Evolutionary conservation across 305 asterid species (phyloP), one percentile per base, ranked within the genome.

Genomic region (Fraxinus platypoda): DNA sequence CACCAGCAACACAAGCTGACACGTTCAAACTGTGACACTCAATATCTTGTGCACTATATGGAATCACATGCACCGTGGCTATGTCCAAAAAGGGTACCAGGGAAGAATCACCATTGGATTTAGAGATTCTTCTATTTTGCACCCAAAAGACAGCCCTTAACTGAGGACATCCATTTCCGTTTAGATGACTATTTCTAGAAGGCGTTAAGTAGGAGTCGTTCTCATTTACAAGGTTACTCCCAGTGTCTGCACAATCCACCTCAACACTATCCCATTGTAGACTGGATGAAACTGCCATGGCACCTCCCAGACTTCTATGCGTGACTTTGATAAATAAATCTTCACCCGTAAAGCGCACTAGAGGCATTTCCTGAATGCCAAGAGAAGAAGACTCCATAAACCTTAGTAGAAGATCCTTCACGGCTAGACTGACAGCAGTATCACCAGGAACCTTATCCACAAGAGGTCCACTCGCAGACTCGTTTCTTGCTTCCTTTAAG

Each of bases 221-320:
- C 82, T 87, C 91, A 76, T 82, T 85, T 82, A 77, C 81, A 72
- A 64, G 85, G 89, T 84, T 88, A 83, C 80, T 87, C 82, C 85
- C 79, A 35, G 92, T 86, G 80, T 94, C 98, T 35, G 97, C 84
- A 83, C 97, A 92, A 80, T 91, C 92, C 76, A 97, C 95, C 92
- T 90, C 93, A 52, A 94, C 92, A 79, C 95, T 89, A 82, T 97
- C 97, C 97, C 98, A 97, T 72, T 85, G 88, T 77, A 97, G 78
- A 88, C 86, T 88, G 68, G 99, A 97, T 62, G 98, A 92, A 83
- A 97, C 94, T 82, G 89, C 97, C 75, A 92, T 90, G 59, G 99
- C 99, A 86, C 99, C 99, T 79, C 98, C 98, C 81, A 97, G 87
- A 80, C 97, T 92, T 89, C 97, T 91, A 85, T 93, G 98, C 83